These are phyloP conservation scores for Carpinus viminea DNA, from an alignment of 306 rosid genomes.

Conservation along the genomic window DNA sequence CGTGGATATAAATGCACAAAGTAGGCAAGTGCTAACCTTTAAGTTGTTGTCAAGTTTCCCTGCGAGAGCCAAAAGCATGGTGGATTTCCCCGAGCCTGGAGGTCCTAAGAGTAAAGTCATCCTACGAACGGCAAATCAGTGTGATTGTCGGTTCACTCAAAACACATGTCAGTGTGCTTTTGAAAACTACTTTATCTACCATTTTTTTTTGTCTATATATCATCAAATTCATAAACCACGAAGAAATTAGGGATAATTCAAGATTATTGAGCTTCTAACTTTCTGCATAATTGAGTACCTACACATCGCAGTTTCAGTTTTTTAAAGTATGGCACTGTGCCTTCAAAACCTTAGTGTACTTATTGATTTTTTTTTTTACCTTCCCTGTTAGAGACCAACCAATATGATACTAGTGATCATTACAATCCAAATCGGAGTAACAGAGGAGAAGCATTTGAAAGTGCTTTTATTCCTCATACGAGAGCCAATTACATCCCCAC, in stretches of 20 bases:
- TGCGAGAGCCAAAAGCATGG: constrained; percentile 76
- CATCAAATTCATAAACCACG: too few species aligned
- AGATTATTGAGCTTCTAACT: too few species aligned
- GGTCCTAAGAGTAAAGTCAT: constrained; percentile 91
- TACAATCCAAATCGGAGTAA: not conserved
- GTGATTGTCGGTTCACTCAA: not conserved
- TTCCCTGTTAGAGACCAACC: not conserved
- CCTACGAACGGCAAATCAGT: constrained; percentile 41
- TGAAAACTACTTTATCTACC: not conserved
- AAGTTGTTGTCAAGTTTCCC: constrained; percentile 72
- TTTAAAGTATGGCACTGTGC: too few species aligned
- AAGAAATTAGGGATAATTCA: not conserved
- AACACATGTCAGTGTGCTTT: constrained; percentile 32
- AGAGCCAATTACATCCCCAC: not conserved
- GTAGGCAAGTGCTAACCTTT: constrained; percentile 43
- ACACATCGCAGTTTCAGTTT: too few species aligned
- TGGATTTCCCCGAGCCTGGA: constrained; percentile 81
- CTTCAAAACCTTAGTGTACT: too few species aligned
- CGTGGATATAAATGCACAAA: constrained; percentile 22
- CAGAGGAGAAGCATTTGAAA: not conserved
- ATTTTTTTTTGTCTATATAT: not conserved
- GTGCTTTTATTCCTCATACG: not conserved
- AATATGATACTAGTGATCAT: not conserved
- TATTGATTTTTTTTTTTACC: not conserved
- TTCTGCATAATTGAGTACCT: too few species aligned